Evolutionary conservation across 306 rosid species (phyloP).

Genomic region (Canavalia gladiata): DNA sequence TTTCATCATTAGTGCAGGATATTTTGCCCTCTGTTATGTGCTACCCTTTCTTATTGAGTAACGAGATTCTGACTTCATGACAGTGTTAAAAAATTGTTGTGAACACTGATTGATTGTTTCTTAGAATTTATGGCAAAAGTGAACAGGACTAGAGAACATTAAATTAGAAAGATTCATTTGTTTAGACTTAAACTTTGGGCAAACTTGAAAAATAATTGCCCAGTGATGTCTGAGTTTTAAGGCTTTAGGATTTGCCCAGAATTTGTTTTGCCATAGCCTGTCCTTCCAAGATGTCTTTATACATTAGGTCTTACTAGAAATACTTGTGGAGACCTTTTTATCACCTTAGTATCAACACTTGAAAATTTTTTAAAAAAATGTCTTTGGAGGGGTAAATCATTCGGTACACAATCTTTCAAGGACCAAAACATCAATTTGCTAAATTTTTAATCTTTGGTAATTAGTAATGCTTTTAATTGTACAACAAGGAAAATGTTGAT

Average conservation of each 20-base stretch:
- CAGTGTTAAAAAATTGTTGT: neutral
- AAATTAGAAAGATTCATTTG: conserved; percentile 6
- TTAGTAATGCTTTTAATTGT: neutral
- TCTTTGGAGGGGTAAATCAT: neutral
- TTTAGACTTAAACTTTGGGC: conserved; percentile 9
- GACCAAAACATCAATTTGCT: conserved; percentile 4
- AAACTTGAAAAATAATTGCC: neutral
- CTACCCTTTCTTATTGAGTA: neutral
- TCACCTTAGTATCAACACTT: neutral
- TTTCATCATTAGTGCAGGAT: neutral
- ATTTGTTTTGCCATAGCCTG: neutral
- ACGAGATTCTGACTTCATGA: conserved; percentile 10
- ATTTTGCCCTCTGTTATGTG: neutral
- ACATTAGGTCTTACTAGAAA: neutral
- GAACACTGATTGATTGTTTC: neutral
- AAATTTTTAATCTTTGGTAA: neutral
- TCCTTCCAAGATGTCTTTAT: conserved; percentile 11
- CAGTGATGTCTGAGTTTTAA: conserved; percentile 10
- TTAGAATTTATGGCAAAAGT: neutral
- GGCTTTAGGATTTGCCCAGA: conserved; percentile 14
- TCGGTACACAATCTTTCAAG: neutral
- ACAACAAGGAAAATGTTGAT: neutral
- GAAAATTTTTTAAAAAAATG: neutral
- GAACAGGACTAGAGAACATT: conserved; percentile 11
- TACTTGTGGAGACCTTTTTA: neutral